Evolutionary conservation across 768 basidiomycete genomes (phyloP), one percentile per base, ranked within the genome.

Genomic region (Clavaria fumosa): DNA sequence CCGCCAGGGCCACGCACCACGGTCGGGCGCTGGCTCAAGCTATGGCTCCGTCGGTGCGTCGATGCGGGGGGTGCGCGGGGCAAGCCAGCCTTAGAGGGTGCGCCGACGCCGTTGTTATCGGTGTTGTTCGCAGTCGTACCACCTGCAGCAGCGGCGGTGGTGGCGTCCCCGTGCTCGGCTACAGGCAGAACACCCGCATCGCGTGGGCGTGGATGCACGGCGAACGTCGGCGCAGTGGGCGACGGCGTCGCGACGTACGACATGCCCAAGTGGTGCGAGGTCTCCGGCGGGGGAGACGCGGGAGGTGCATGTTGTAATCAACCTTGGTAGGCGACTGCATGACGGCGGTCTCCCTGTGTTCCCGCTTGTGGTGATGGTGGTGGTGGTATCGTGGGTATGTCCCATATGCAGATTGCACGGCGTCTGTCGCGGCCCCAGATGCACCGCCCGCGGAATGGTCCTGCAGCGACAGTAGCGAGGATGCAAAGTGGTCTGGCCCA

Each of bases 401-500:
- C n/a, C n/a, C n/a, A n/a, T n/a, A n/a, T 4, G 58, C 50, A 23
- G 56, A 47, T 19, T 38, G 52, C 48, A 33, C 28, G 23, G 37
- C 42, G 22, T 44, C 47, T 12, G 44, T 24, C 39, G 36, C 23
- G 26, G 19, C 43, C n/a, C n/a, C n/a, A n/a, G n/a, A n/a, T n/a
- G n/a, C n/a, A n/a, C n/a, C n/a, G n/a, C n/a, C n/a, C n/a, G n/a
- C n/a, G n/a, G n/a, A n/a, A 11, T 37, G 42, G 36, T 54, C 63
- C 9, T 49, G 49, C 11, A 84, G 52, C 18, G 78, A 81, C 7
- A 90, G 59, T 53, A 91, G 88, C 0, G 90, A 95, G 38, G 73
- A 82, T 2, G 95, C 95, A 57, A 99, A 99, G 44, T 84, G 77
- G 3, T 89, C 90, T 0, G 78, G 78, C 0, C 93, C 95, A 56